Base-by-base conservation (phyloP, 371 early-diverging fungal genomes). In the Homolaphlyctis polyrhiza region DNA sequence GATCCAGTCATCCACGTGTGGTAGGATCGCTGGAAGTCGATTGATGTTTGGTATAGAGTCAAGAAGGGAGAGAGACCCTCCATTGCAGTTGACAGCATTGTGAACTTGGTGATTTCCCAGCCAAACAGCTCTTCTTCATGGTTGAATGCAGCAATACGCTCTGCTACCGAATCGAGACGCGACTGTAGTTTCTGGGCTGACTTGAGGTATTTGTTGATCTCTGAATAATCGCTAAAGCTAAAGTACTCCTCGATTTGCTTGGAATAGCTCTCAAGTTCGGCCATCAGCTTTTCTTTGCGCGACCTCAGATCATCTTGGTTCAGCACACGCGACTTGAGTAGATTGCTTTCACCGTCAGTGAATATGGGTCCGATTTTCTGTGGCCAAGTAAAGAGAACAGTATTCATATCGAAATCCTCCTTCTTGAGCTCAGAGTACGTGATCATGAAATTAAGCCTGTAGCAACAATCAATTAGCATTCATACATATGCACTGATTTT, bases 201-300 rank as follows among this genome's bases (percentile, higher is more conserved):
- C 61, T 79, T 80, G 60, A 83, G 71, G 57, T 80, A 83, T 43
- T 72, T 72, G 32, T 71, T 72, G 51, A 80, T 74, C 34, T 83
- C 83, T 5, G 76, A 72, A 61, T 76, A 80, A 50, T 83, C 81
- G 30, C 79, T 74, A 64, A 73, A 79, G 2, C 60, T 50, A 49
- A 72, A 66, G 57, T 77, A 83, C 48, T 83, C 83, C 27, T 76
- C 81, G 35, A 83, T 71, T 64, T 83, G 83, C 65, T 79, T 77
- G 28, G 73, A 47, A 43, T 76, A 78, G 3, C 76, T 70, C 29
- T 80, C 83, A 36, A 83, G 68, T 61, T 83, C 83, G 0, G 57
- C 32, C 8, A 63, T 48, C 3, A 83, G 60, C 58, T 75, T 72
- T 36, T 83, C 83, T 18, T 77, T 65, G 6, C 83, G 71, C 5